phyloP scores from a whole-genome alignment of 2,329 filamentous ascomycete genomes.

The Fusarium poae region DNA sequence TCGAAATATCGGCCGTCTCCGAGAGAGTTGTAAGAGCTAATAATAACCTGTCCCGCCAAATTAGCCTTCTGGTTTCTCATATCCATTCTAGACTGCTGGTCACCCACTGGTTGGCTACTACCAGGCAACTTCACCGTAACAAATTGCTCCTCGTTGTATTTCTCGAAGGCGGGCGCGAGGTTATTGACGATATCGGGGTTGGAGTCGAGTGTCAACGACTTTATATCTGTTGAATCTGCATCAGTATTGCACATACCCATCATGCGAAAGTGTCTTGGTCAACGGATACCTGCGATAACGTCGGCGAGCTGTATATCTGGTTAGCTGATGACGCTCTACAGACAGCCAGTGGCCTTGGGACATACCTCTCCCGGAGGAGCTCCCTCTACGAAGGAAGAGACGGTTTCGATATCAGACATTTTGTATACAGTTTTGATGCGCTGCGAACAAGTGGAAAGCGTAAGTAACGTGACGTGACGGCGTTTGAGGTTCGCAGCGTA shows the following conservation, averaged over 20 bases:
- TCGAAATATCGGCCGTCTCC: slow-evolving; percentile 90
- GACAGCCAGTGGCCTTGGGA: slow-evolving; percentile 39
- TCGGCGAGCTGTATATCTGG: slow-evolving; percentile 76
- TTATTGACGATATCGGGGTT: slow-evolving; percentile 76
- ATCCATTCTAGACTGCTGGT: neutral
- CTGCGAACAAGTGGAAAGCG: slow-evolving; percentile 10
- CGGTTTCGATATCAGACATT: slow-evolving; percentile 59
- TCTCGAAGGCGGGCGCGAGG: slow-evolving; percentile 86
- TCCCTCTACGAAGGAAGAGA: slow-evolving; percentile 91
- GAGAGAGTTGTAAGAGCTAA: slow-evolving; percentile 88
- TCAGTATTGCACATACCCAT: slow-evolving; percentile 35
- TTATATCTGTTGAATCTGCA: slow-evolving; percentile 77
- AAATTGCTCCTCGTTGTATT: slow-evolving; percentile 97
- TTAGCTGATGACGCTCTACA: slow-evolving; percentile 51
- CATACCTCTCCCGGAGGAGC: slow-evolving; percentile 95
- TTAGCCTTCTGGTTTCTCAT: slow-evolving; percentile 23
- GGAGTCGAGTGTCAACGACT: slow-evolving; percentile 80
- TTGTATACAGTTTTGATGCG: slow-evolving; percentile 21
- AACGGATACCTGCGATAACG: slow-evolving; percentile 80
- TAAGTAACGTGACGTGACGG: slow-evolving; percentile 19
- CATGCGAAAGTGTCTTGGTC: slow-evolving; percentile 2
- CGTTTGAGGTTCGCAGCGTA: slow-evolving; percentile 41
- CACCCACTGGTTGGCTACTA: slow-evolving; percentile 71
- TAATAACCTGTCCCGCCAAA: slow-evolving; percentile 71
- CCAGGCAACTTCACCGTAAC: slow-evolving; percentile 89